A percentile compares a stretch with the other conserved stretches of the same genome.
Conservation (phyloP, 371 early-diverging fungal genomes). For the Mucor velutinosus region DNA sequence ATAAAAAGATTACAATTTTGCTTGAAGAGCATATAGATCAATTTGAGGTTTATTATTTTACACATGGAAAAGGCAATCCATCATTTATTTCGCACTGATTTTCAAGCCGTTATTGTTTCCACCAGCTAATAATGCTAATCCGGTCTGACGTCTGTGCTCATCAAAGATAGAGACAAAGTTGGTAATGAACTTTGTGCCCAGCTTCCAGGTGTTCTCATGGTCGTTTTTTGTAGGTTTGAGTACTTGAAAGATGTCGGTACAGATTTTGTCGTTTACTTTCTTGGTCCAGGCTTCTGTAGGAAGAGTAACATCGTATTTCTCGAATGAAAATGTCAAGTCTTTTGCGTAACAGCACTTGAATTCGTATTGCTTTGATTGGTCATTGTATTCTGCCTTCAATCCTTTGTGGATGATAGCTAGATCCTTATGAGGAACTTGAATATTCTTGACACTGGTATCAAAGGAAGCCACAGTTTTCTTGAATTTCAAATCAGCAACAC, state of each 20-base stretch:
- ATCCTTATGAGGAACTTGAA: neutral
- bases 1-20: neutral
- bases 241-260: neutral
- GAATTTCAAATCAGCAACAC: constrained; percentile 34
- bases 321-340: constrained; percentile 3
- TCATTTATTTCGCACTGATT: neutral
- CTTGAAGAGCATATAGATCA: neutral
- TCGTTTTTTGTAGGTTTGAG: neutral
- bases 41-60: neutral
- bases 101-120: neutral
- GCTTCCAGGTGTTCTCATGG: constrained; percentile 1
- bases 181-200: constrained; percentile 11
- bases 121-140: neutral
- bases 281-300: constrained; percentile 12
- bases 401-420: neutral
- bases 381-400: neutral
- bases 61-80: neutral
- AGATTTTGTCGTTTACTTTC: neutral
- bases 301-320: neutral
- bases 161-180: constrained; percentile 3
- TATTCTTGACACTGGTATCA: constrained; percentile 20
- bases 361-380: neutral
- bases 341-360: constrained; percentile 10
- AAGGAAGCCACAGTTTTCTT: constrained; percentile 39
- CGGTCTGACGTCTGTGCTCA: neutral